Evolutionary conservation across 2,329 filamentous ascomycete genomes (phyloP).

Genomic region (Xylariaceae sp.): DNA sequence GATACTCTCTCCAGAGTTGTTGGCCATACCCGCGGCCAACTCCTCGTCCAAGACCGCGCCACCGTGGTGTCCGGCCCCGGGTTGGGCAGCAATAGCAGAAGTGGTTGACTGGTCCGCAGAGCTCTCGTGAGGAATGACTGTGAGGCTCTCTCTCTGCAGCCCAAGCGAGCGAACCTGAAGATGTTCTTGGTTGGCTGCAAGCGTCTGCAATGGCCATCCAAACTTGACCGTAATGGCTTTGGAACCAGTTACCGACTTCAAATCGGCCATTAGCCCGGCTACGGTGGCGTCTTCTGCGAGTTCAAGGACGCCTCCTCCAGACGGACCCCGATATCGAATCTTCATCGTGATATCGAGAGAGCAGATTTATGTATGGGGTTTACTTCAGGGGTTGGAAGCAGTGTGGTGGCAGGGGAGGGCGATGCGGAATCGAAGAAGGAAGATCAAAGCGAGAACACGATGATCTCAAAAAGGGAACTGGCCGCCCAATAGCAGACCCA

Average conservation of each 20-base stretch:
- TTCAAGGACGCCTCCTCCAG: constrained; percentile 72
- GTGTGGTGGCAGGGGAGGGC: no score
- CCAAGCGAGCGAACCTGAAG: constrained; percentile 55
- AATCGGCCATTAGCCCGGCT: constrained; percentile 62
- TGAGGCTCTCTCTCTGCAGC: constrained; percentile 57
- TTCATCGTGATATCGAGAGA: constrained; percentile 58
- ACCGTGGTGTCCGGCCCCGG: constrained; percentile 7
- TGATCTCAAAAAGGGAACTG: no score
- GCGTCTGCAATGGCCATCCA: constrained; percentile 77
- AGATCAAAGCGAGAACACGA: not conserved
- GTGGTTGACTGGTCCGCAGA: constrained; percentile 4
- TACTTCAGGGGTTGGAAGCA: no score
- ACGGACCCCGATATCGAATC: constrained; percentile 76
- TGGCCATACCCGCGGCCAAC: constrained; percentile 18
- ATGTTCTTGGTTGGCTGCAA: constrained; percentile 63
- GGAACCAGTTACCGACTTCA: constrained; percentile 69
- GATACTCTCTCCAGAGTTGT: constrained; percentile 49
- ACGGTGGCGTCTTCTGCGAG: constrained; percentile 73
- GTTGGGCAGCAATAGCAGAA: constrained; percentile 2
- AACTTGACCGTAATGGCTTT: constrained; percentile 77
- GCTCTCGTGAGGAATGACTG: constrained; percentile 52
- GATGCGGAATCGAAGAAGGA: not conserved
- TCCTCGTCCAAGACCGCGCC: constrained; percentile 5
- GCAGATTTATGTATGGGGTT: no score
- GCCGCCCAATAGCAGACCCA: no score